Evolutionary conservation across 441 rosid species (phyloP).

Genomic region (Erodium trifolium): DNA sequence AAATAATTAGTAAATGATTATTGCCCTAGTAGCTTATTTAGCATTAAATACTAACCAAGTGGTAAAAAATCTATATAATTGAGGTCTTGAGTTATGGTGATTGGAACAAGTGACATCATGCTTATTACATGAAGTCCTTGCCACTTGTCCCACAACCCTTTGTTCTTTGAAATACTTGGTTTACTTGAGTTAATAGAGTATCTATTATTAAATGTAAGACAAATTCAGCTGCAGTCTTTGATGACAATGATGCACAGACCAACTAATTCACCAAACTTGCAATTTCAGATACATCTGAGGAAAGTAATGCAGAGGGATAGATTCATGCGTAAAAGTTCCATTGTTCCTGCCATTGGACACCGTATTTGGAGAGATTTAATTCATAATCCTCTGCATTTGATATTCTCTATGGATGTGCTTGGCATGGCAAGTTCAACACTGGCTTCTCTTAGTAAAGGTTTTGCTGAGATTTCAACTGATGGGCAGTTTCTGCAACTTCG

Average conservation of each 20-base stretch:
- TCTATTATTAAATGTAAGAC: not conserved
- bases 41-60: no score
- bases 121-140: no score
- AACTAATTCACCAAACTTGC: slow-evolving; percentile 1
- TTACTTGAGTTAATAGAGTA: no score
- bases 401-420: slow-evolving; percentile 93
- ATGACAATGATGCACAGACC: not conserved
- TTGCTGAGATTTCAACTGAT: slow-evolving; percentile 98
- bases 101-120: no score
- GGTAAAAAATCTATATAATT: no score
- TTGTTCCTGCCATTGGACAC: slow-evolving; percentile 72
- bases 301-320: slow-evolving; percentile 90
- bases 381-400: slow-evolving; percentile 92
- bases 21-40: not conserved
- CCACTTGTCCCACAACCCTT: no score
- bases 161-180: no score
- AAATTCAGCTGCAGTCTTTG: not conserved
- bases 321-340: slow-evolving; percentile 92
- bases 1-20: no score
- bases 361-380: slow-evolving; percentile 96
- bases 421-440: slow-evolving; percentile 99
- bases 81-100: no score
- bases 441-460: slow-evolving; percentile 96
- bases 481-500: slow-evolving; percentile 93
- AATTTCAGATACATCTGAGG: slow-evolving; percentile 78